Base-by-base conservation (phyloP, 139 green algal genomes). In the Tetratostichococcus sp. region DNA sequence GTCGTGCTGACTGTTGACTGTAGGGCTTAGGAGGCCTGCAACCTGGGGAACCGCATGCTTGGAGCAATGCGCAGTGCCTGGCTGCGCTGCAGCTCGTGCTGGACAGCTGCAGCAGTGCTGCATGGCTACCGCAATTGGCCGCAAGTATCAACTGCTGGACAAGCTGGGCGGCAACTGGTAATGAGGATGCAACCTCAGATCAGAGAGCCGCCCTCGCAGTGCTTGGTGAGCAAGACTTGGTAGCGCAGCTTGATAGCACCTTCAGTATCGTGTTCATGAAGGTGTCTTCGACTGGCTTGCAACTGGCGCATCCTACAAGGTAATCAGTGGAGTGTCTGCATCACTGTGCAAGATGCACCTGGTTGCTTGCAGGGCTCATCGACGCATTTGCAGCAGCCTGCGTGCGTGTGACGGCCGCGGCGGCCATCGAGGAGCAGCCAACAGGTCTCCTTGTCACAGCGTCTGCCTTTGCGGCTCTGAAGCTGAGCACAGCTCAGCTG, bases 351-450 rank as follows among this genome's bases (percentile, higher is more conserved):
- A n/a, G n/a, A n/a, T n/a, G 39, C 39, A 50, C 39, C 8, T 50
- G 39, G 39, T 50, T 79, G 28, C 50, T 35, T 82, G 62, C 57
- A 77, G 69, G 33, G 58, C 43, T 62, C 43, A 31, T 72, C 26
- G 17, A n/a, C 32, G 35, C 35, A 0, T 72, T 71, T 33, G n/a
- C 62, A 35, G 73, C 62, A 30, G 14, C 39, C 5, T 72, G 62
- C 35, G 33, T n/a, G 14, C 16, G 26, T 2, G 33, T 62, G 5
- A 30, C 31, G 58, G 39, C 25, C 2, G 11, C 16, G 1, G 6
- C 23, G 16, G 4, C 4, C 33, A 26, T 14, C 4, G n/a, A 35
- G 25, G 30, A 33, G 34, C 39, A n/a, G 4, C 21, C 32, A 0
- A 35, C 26, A 16, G 14, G n/a, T 25, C 26, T 14, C 4, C 23